Base-by-base conservation (phyloP, 768 basidiomycete genomes). In the Agrocybe pediades region DNA sequence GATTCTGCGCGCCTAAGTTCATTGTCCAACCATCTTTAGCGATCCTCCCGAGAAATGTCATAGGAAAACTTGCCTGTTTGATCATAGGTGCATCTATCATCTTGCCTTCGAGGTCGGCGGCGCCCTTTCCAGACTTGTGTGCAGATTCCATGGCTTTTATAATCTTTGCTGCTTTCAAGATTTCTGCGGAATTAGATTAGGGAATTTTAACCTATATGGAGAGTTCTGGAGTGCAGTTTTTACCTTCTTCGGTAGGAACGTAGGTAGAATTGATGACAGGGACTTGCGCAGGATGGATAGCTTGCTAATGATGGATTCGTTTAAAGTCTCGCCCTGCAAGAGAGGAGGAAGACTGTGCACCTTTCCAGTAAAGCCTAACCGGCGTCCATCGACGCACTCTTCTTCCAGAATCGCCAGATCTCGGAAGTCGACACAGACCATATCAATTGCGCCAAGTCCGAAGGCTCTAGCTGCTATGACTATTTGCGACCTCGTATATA, bases 51-150 rank as follows among this genome's bases (percentile, higher is more conserved):
- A 3, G 20, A 8, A n/a, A 25, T 30, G 16, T 39, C 13, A 44
- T 33, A 30, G n/a, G 17, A 24, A 39, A 26, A 58, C 70, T 53
- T 53, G 82, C 87, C 80, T 91, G 90, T 66, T 90, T 89, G 40
- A 95, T 74, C 87, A 96, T 92, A 0, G 93, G 93, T 7, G 89
- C 89, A 67, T 96, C 93, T 29, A 95, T 88, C 93, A 95, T 95
- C 63, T 87, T 85, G 44, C 83, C 85, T 43, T 87, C 86, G 21
- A 94, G 73, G 0, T 91, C 92, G 39, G 88, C 82, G 2, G 93
- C 94, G 3, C 90, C 91, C 26, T 71, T 74, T 45, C 71, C 68
- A 11, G 74, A 71, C 16, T 68, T 70, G 62, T 88, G 78, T 0
- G 86, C 84, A 4, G 69, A 60, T 42, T 78, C 69, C 88, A 92